Percentiles rank a stretch among this genome's conserved stretches.
Conservation (phyloP, 306 rosid species). For the Sophora flavescens region DNA sequence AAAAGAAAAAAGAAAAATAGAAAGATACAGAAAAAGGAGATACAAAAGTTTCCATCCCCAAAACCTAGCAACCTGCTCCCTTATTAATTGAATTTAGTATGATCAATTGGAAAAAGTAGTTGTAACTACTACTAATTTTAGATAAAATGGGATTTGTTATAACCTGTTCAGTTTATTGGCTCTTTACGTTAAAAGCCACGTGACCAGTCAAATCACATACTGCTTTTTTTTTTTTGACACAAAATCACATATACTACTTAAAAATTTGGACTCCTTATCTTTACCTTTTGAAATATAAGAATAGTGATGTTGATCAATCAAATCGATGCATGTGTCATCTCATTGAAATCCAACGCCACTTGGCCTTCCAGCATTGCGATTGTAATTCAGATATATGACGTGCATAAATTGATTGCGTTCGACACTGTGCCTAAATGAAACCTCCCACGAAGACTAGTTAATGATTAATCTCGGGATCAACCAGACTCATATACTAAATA, state of each 20-base stretch:
- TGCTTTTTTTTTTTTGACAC: too few species aligned
- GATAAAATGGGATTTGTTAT: background rate
- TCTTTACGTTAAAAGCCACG: background rate
- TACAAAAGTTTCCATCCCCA: too few species aligned
- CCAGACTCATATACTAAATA: background rate
- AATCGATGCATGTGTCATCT: background rate
- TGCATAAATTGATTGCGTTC: background rate
- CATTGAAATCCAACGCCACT: background rate
- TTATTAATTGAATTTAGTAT: background rate
- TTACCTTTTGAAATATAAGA: background rate
- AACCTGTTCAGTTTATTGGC: background rate
- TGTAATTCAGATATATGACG: background rate
- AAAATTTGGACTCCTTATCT: background rate
- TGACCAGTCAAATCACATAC: slow-evolving; percentile 6
- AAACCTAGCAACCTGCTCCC: background rate
- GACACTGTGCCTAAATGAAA: background rate
- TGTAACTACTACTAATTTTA: background rate
- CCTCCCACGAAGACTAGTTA: background rate
- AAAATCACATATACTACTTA: too few species aligned
- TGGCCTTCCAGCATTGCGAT: background rate
- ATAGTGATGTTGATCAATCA: background rate
- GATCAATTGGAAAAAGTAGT: background rate
- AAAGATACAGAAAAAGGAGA: too few species aligned
- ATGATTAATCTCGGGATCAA: background rate
- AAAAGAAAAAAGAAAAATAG: too few species aligned